Evolutionary conservation across 345 rosid genomes (phyloP).

Genomic region (Camelina laxa): DNA sequence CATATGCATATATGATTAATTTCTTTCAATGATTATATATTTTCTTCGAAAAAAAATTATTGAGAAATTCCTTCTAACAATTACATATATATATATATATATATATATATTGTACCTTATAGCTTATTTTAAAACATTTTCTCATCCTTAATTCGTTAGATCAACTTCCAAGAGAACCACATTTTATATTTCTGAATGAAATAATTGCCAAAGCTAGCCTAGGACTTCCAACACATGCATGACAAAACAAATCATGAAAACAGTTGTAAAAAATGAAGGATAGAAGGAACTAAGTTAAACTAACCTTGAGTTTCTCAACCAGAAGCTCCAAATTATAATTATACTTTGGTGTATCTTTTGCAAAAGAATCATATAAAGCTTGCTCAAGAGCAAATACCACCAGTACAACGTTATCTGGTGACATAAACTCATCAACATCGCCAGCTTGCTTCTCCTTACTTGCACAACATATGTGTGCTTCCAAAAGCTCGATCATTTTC

Average conservation of each 20-base stretch:
- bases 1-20: too few relatives aligned
- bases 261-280: not conserved
- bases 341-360: slow-evolving; percentile 67
- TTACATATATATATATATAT: too few relatives aligned
- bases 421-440: slow-evolving; percentile 38
- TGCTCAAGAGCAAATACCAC: slow-evolving; percentile 68
- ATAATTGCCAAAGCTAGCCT: not conserved
- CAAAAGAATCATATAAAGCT: slow-evolving; percentile 60
- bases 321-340: slow-evolving; percentile 70
- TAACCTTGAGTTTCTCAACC: slow-evolving; percentile 69
- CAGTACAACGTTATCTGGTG: slow-evolving; percentile 73
- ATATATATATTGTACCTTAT: too few relatives aligned
- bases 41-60: too few relatives aligned
- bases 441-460: slow-evolving; percentile 42
- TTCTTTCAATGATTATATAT: too few relatives aligned
- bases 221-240: slow-evolving; percentile 10
- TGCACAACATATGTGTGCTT: slow-evolving; percentile 56
- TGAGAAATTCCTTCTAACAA: too few relatives aligned
- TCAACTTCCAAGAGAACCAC: too few relatives aligned
- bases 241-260: not conserved
- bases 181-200: too few relatives aligned
- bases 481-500: slow-evolving; percentile 73
- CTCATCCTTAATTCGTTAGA: too few relatives aligned
- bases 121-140: too few relatives aligned
- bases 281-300: slow-evolving; percentile 2